Percentiles rank a stretch among this genome's conserved stretches.
Evolutionary conservation across 345 rosid species (phyloP).

Genomic region (Gossypium arboreum): DNA sequence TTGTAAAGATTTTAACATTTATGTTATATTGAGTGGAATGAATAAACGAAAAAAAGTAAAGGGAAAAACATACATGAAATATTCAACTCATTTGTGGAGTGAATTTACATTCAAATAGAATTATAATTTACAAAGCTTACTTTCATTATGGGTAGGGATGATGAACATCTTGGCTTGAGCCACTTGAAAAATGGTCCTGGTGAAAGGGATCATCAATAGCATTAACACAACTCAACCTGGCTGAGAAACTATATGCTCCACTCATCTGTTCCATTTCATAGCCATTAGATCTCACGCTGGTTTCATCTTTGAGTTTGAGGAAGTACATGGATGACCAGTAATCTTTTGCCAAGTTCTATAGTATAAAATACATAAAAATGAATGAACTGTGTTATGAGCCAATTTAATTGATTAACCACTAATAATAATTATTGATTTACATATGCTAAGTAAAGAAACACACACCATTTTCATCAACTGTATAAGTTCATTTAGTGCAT

Average conservation of each 20-base stretch:
- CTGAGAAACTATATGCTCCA: constrained; percentile 61
- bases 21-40: too few relatives aligned
- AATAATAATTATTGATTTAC: background rate
- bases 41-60: too few relatives aligned
- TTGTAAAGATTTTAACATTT: too few relatives aligned
- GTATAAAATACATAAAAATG: background rate
- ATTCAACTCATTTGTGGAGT: background rate
- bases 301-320: constrained; percentile 76
- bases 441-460: background rate
- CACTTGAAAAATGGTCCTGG: constrained; percentile 51
- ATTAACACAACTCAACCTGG: constrained; percentile 69
- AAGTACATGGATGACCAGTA: constrained; percentile 76
- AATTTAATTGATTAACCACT: background rate
- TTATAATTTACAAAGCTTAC: background rate
- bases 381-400: background rate
- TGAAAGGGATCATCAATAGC: constrained; percentile 80
- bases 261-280: constrained; percentile 42
- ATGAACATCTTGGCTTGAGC: constrained; percentile 24
- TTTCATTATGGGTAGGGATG: background rate
- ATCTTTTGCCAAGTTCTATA: constrained; percentile 72
- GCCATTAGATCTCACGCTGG: constrained; percentile 30
- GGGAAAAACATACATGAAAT: too few relatives aligned
- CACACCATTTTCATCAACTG: constrained; percentile 80
- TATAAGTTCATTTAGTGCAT: constrained; percentile 64
- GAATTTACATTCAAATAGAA: background rate